These are phyloP conservation scores for Apiotrichum domesticum DNA, from an alignment of 1,284 basidiomycete species.

Conservation along the genomic window DNA sequence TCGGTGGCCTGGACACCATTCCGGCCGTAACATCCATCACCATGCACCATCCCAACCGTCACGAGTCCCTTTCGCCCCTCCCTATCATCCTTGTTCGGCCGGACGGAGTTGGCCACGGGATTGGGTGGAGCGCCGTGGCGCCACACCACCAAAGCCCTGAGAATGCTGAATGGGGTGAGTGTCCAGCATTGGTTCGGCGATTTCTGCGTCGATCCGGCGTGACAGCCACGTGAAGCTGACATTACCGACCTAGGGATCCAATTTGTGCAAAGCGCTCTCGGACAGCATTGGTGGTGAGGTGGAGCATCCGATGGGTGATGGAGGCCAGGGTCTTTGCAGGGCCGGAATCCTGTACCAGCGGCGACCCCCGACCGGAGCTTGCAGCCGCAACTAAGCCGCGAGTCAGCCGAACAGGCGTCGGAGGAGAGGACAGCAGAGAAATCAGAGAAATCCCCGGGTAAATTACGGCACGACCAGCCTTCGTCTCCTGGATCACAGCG, in stretches of 20 bases:
- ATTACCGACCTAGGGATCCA: constrained; percentile 13
- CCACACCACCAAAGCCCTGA: background rate
- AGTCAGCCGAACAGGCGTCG: no score
- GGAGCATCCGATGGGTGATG: background rate
- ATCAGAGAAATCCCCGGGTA: no score
- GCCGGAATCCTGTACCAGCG: no score
- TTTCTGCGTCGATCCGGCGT: no score
- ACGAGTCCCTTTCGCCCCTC: constrained; percentile 6
- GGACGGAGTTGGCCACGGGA: constrained; percentile 23
- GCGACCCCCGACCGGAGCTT: no score
- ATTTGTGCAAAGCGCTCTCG: constrained; percentile 8
- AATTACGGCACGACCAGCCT: background rate
- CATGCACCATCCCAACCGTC: constrained; percentile 2
- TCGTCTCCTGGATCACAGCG: background rate
- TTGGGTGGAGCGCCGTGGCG: constrained; percentile 25
- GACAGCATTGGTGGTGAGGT: background rate
- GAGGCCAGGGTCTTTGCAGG: background rate
- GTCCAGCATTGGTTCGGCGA: background rate
- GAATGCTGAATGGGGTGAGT: constrained; percentile 4
- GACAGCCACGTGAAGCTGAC: constrained; percentile 3
- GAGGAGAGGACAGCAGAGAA: background rate
- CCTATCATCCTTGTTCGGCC: constrained; percentile 25
- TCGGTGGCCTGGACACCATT: background rate
- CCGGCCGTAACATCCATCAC: background rate
- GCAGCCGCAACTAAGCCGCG: no score